Percentiles rank a stretch among this genome's conserved stretches.
These are phyloP conservation scores for Pleurotus platypus DNA, from an alignment of 768 basidiomycete genomes.

Conservation along the genomic window DNA sequence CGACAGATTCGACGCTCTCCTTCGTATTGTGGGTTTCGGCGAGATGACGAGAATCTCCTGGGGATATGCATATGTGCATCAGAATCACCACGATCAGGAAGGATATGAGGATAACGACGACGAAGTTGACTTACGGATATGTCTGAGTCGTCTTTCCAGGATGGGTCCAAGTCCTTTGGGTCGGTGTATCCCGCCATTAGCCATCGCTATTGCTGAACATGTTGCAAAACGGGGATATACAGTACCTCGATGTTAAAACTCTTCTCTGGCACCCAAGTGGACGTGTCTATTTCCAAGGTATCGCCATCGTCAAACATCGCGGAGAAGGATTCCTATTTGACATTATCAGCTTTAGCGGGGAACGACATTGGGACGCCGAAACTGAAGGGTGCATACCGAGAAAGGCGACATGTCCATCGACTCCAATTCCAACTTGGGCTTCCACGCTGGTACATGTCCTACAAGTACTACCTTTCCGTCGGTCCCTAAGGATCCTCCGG, in stretches of 20 bases:
- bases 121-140: neutral
- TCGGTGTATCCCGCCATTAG: neutral
- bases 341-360: neutral
- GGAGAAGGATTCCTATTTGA: neutral
- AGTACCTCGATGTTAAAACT: slow-evolving; percentile 1
- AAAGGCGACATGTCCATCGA: slow-evolving; percentile 1
- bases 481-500: neutral
- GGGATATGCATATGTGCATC: neutral
- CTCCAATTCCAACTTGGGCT: neutral
- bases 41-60: slow-evolving; percentile 1
- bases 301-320: neutral
- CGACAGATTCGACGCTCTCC: neutral
- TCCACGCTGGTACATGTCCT: neutral
- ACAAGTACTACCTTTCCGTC: too few species aligned
- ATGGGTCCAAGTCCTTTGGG: neutral
- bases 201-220: too few species aligned
- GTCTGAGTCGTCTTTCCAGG: neutral
- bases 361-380: too few species aligned
- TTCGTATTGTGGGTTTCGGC: neutral
- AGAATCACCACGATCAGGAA: too few species aligned
- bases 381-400: neutral
- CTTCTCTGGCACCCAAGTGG: neutral
- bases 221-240: neutral
- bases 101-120: too few species aligned
- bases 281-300: neutral